A percentile compares a stretch with the other conserved stretches of the same genome.
phyloP scores from a whole-genome alignment of 2,329 filamentous ascomycete genomes.

The Fusarium dlaminii region DNA sequence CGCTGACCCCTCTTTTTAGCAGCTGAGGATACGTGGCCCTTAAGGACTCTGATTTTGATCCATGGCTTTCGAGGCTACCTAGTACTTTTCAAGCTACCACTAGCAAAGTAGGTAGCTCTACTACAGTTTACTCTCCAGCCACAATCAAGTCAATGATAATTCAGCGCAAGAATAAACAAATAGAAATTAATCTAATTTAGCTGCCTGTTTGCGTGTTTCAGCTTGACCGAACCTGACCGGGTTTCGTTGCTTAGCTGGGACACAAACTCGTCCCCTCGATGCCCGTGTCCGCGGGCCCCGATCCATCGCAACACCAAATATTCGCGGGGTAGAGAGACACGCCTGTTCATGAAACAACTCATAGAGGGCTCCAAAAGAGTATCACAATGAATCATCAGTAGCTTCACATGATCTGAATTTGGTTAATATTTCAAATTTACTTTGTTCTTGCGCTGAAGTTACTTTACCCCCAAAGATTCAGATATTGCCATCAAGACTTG shows the following conservation, averaged over 20 bases:
- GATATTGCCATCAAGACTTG: background rate
- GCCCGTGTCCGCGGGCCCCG: background rate
- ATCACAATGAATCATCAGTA: background rate
- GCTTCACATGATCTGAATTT: background rate
- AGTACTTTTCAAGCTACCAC: conserved; percentile 28
- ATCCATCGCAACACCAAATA: background rate
- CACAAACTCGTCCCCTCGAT: background rate
- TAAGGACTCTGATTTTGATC: background rate
- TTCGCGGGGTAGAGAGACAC: background rate
- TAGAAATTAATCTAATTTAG: background rate
- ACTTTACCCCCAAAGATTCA: background rate
- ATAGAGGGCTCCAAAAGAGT: background rate
- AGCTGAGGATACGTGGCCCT: conserved; percentile 32
- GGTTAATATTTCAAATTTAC: background rate
- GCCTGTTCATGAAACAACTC: background rate
- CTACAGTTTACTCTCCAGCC: background rate
- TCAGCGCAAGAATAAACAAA: background rate
- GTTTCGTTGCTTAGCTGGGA: background rate
- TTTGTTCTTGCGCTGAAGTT: background rate
- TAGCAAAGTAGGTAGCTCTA: background rate
- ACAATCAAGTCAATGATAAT: background rate
- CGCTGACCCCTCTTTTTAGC: conserved; percentile 7
- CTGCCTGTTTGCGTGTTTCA: background rate
- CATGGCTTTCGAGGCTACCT: background rate
- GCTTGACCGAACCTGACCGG: background rate